Evolutionary conservation across 352 stramenopile species (phyloP).

Genomic region (Phytophthora foliorum): DNA sequence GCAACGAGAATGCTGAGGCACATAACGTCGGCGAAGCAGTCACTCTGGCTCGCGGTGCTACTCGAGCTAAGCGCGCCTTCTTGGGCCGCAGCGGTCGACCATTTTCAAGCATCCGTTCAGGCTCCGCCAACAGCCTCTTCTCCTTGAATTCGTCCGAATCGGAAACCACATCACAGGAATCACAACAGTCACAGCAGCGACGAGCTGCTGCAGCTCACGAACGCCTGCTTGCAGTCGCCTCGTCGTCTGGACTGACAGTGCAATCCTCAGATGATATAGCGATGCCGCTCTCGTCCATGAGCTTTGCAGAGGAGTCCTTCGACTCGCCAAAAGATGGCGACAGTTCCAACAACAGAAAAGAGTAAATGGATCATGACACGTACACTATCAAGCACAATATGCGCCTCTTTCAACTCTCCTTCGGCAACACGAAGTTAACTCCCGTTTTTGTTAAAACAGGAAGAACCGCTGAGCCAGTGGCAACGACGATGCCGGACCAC

Average conservation of each 20-base stretch:
- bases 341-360: slow-evolving; percentile 23
- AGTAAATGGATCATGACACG: slow-evolving; percentile 34
- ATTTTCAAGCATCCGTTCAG: slow-evolving; percentile 41
- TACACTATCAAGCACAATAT: slow-evolving; percentile 28
- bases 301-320: slow-evolving; percentile 29
- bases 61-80: slow-evolving; percentile 72
- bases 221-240: slow-evolving; percentile 31
- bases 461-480: slow-evolving; percentile 95
- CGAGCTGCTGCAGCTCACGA: slow-evolving; percentile 33
- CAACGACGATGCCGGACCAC: slow-evolving; percentile 83
- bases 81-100: slow-evolving; percentile 36
- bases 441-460: slow-evolving; percentile 85
- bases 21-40: slow-evolving; percentile 68
- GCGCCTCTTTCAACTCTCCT: slow-evolving; percentile 3
- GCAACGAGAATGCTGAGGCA: slow-evolving; percentile 69
- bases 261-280: slow-evolving; percentile 37
- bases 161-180: slow-evolving; percentile 18
- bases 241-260: slow-evolving; percentile 34
- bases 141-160: slow-evolving; percentile 42
- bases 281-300: slow-evolving; percentile 37
- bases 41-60: slow-evolving; percentile 48
- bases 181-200: slow-evolving; percentile 23
- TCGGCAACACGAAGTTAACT: neutral
- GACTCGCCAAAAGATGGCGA: slow-evolving; percentile 35
- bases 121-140: slow-evolving; percentile 41